These are phyloP conservation scores for Kwoniella mangroviensis DNA, from an alignment of 768 basidiomycete genomes.

Conservation along the genomic window DNA sequence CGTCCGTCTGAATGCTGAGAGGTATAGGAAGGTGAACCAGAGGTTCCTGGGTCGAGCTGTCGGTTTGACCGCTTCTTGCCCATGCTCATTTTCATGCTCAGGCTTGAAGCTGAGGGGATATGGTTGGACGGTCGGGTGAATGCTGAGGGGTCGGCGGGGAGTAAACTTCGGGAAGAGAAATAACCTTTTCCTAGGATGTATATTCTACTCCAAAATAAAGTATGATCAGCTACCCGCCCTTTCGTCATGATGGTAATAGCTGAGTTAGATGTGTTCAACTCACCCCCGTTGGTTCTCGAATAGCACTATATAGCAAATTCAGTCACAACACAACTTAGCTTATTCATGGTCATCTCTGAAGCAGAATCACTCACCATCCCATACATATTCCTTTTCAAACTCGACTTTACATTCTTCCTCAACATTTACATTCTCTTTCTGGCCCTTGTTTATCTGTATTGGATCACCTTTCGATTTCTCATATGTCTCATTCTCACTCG, in stretches of 20 bases:
- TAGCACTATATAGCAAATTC: too few relatives aligned
- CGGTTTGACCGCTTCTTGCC: background rate
- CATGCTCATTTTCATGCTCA: conserved; percentile 15
- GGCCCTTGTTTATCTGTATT: conserved; percentile 20
- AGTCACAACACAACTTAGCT: too few relatives aligned
- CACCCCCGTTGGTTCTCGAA: conserved; percentile 54
- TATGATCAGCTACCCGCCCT: background rate
- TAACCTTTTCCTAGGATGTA: conserved; percentile 48
- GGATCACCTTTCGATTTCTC: conserved; percentile 19
- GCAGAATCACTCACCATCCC: conserved; percentile 49
- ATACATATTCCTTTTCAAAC: conserved; percentile 40
- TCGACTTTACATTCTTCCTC: conserved; percentile 5
- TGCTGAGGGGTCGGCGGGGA: conserved; percentile 48
- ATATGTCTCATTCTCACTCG: conserved; percentile 28
- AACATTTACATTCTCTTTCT: conserved; percentile 21
- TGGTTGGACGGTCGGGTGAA: conserved; percentile 41
- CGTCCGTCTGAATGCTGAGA: background rate
- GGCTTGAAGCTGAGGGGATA: conserved; percentile 40
- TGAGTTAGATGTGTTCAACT: background rate
- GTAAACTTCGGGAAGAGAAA: conserved; percentile 42
- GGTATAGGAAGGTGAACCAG: background rate
- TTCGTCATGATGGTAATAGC: too few relatives aligned
- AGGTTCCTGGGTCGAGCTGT: too few relatives aligned
- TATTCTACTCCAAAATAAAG: conserved; percentile 24
- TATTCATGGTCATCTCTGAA: too few relatives aligned